Evolutionary conservation across 805 yeast genomes (phyloP), one percentile per base, ranked within the genome.

Genomic region (Wickerhamiella azyma): DNA sequence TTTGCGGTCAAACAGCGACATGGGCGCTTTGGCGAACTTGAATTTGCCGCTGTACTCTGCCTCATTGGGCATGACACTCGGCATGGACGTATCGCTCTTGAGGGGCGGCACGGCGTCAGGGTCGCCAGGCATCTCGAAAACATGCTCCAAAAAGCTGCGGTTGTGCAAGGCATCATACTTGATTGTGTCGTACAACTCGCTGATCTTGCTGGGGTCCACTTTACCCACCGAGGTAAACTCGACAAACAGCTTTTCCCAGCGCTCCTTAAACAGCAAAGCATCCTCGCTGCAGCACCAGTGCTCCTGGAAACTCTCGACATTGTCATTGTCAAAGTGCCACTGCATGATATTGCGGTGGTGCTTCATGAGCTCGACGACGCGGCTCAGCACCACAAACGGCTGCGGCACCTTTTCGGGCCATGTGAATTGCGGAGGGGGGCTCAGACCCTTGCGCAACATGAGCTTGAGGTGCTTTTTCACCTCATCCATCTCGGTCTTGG

Each of bases 341-440:
- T 78, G 80, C 94, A 92, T 78, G 44, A 92, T 76, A 54, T 71
- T 74, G 35, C 78, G 78, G 61, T 92, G 96, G 64, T 81, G 86
- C 62, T 79, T 85, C 97, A 92, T 89, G 57, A 92, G 70, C 57
- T 86, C 96, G 37, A 92, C 94, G 24, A 92, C 98, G 52, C 96
- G 71, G 59, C 85, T 84, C 55, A 94, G 84, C 13, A 92, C 98
- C 41, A 79, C 76, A 59, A 85, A 89, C 1, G 99, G 99, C 59
- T 92, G 94, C 0, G 98, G 97, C 84, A 92, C 86, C 60, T 85
- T 85, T 16, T 92, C 84, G 0, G 99, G 98, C 99, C 99, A 92
- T 0, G 98, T 84, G 63, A 92, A 92, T 59, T 92, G 96, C 0
- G 94, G 83, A 14, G 98, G 97, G 0, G 97, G 96, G 55, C 85